A percentile compares a stretch with the other conserved stretches of the same genome.
phyloP scores from a whole-genome alignment of 148 eudicot species.

The Hydrangea macrophylla region DNA sequence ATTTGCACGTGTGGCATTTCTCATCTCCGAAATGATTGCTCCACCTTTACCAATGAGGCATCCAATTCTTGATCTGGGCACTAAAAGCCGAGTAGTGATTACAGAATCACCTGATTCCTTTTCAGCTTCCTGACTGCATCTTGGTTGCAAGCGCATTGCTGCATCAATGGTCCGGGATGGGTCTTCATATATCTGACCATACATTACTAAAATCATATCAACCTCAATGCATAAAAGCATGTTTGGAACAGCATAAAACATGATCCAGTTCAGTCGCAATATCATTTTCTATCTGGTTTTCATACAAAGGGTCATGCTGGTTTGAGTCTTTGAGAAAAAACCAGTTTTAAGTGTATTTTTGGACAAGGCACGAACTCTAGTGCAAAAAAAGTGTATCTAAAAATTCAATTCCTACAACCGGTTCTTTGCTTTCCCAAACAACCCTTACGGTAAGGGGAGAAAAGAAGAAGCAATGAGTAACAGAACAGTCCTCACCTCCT shows the following conservation, averaged over 20 bases:
- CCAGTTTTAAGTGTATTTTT: too few relatives aligned
- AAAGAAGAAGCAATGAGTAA: background rate
- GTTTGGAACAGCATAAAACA: too few relatives aligned
- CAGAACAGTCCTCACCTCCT: conserved; percentile 52
- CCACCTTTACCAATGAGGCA: conserved; percentile 97
- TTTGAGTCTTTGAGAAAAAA: too few relatives aligned
- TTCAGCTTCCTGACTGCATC: conserved; percentile 82
- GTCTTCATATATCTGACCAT: conserved; percentile 61
- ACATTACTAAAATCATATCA: conserved; percentile 1
- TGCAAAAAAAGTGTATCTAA: too few relatives aligned
- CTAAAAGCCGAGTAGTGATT: conserved; percentile 73
- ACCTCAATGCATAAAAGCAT: background rate
- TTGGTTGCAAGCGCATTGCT: conserved; percentile 79
- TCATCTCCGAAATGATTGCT: conserved; percentile 75
- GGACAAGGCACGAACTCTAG: too few relatives aligned
- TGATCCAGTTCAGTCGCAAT: too few relatives aligned
- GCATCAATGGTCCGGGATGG: conserved; percentile 86
- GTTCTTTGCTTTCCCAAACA: too few relatives aligned
- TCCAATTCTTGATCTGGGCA: conserved; percentile 71
- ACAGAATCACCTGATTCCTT: conserved; percentile 64
- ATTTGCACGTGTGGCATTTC: conserved; percentile 71
- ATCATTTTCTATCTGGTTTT: too few relatives aligned
- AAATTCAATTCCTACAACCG: too few relatives aligned
- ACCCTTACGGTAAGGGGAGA: too few relatives aligned
- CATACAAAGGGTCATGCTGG: too few relatives aligned